Percentiles rank a stretch among this genome's conserved stretches.
phyloP scores from a whole-genome alignment of 208 protist species.

The Sergeia podlipaevii region DNA sequence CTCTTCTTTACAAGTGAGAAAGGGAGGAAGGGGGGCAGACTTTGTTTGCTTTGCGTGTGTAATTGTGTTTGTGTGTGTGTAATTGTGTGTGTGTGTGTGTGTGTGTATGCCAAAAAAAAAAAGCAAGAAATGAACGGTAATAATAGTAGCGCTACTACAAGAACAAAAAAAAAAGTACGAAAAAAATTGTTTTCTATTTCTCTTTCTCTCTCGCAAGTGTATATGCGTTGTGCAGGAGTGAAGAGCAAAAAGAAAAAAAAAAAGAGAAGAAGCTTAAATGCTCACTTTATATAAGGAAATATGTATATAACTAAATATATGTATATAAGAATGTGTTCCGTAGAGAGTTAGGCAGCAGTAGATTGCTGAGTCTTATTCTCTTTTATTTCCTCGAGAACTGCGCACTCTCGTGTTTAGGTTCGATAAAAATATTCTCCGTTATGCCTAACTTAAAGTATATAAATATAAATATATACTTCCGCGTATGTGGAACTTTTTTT shows the following conservation, averaged over 20 bases:
- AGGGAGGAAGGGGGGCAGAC: too few relatives aligned
- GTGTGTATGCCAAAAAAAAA: background rate
- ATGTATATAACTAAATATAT: too few relatives aligned
- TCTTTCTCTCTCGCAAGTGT: too few relatives aligned
- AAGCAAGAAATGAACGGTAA: background rate
- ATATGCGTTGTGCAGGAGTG: background rate
- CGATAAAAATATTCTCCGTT: background rate
- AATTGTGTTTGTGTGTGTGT: background rate
- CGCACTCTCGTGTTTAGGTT: background rate
- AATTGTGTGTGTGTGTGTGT: background rate
- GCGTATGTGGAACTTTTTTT: background rate
- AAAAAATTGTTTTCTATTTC: slow-evolving; percentile 1
- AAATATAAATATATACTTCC: background rate
- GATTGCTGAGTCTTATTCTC: background rate
- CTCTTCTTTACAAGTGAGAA: background rate
- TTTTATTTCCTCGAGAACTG: background rate
- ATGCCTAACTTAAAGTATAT: background rate
- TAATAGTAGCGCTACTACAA: background rate
- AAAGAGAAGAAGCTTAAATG: too few relatives aligned
- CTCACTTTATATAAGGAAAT: too few relatives aligned
- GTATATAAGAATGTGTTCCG: background rate
- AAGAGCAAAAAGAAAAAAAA: background rate
- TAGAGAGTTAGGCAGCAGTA: background rate
- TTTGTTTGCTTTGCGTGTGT: too few relatives aligned
- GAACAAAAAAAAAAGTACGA: too few relatives aligned